phyloP scores from a whole-genome alignment of 2,329 filamentous ascomycete species.

The Alternaria gaisen region DNA sequence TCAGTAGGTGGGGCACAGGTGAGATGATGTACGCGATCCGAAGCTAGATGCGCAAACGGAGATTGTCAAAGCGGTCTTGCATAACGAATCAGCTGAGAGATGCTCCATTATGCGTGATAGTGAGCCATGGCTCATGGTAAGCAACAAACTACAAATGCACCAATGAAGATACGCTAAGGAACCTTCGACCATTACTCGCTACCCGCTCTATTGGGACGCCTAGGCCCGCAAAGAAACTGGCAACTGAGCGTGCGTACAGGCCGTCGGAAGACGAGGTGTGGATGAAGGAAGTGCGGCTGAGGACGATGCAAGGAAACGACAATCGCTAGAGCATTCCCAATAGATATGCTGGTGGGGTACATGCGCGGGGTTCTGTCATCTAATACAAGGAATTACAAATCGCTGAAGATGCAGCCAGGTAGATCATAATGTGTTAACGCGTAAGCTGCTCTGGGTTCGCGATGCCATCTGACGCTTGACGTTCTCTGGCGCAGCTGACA shows the following conservation, averaged over 20 bases:
- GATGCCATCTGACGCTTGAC: conserved; percentile 47
- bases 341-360: neutral
- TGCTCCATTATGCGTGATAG: neutral
- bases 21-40: neutral
- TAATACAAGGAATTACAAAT: conserved; percentile 11
- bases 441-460: conserved; percentile 37
- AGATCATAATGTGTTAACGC: conserved; percentile 42
- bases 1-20: neutral
- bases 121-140: conserved; percentile 5
- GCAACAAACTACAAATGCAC: conserved; percentile 11
- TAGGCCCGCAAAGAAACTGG: neutral
- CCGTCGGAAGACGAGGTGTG: neutral
- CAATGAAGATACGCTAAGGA: conserved; percentile 10
- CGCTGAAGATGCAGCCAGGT: conserved; percentile 7
- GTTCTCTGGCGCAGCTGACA: conserved; percentile 47
- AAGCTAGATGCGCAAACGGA: neutral
- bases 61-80: neutral
- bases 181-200: neutral
- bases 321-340: neutral
- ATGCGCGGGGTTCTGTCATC: neutral
- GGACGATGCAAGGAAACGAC: neutral
- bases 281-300: neutral
- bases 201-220: conserved; percentile 2
- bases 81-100: neutral
- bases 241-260: conserved; percentile 20